Evolutionary conservation across 2,329 filamentous ascomycete genomes (phyloP).

Genomic region (Microsporum audouinii): DNA sequence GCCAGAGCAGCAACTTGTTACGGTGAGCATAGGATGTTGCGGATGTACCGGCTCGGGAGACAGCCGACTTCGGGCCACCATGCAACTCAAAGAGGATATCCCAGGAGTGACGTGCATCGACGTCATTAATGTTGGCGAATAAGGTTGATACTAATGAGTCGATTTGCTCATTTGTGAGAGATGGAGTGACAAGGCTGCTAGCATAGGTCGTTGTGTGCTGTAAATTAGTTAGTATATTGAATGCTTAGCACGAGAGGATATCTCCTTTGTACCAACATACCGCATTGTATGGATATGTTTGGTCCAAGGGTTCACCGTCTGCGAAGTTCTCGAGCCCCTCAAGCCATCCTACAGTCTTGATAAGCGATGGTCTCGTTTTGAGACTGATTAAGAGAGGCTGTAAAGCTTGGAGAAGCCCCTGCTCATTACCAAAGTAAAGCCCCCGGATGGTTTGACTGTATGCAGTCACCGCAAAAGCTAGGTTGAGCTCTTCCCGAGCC

Average conservation of each 20-base stretch:
- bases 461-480: slow-evolving; percentile 44
- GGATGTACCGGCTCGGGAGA: slow-evolving; percentile 41
- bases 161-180: background rate
- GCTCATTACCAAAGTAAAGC: slow-evolving; percentile 47
- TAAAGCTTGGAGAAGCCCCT: slow-evolving; percentile 36
- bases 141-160: background rate
- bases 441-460: slow-evolving; percentile 46
- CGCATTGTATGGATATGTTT: background rate
- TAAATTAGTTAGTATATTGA: background rate
- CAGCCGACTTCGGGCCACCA: slow-evolving; percentile 40
- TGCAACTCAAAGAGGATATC: slow-evolving; percentile 47
- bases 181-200: background rate
- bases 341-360: background rate
- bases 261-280: background rate
- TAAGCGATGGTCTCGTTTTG: background rate
- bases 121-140: slow-evolving; percentile 33
- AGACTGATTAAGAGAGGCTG: background rate
- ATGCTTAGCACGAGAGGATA: background rate
- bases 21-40: slow-evolving; percentile 50
- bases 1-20: slow-evolving; percentile 49
- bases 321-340: background rate
- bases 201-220: background rate
- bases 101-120: background rate
- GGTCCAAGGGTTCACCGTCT: background rate
- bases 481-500: slow-evolving; percentile 45